Percentiles rank a stretch among this genome's conserved stretches.
phyloP scores from a whole-genome alignment of 139 green algal genomes.

The Axilococcus clingmanii region DNA sequence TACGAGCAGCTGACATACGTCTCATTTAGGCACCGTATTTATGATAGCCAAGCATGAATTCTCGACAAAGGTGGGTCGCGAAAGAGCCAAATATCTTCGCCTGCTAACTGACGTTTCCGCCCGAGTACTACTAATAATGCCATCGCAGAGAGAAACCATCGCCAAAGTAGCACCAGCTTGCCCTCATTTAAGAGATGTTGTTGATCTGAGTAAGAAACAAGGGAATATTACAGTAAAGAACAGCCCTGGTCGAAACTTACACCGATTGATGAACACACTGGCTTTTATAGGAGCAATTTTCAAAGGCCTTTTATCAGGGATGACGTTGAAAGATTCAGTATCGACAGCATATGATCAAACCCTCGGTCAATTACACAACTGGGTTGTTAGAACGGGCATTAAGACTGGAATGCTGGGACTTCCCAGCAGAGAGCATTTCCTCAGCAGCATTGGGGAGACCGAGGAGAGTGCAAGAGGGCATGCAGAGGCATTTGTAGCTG shows the following conservation, averaged over 20 bases:
- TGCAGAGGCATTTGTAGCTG: conserved; percentile 19
- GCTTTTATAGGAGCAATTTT: conserved; percentile 48
- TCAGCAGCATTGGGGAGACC: conserved; percentile 42
- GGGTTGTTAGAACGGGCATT: conserved; percentile 44
- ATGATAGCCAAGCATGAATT: conserved; percentile 31
- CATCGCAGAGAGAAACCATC: conserved; percentile 32
- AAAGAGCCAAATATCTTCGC: background rate
- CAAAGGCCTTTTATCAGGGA: conserved; percentile 26
- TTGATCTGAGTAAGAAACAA: conserved; percentile 20
- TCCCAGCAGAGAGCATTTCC: conserved; percentile 39
- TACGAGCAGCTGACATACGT: background rate
- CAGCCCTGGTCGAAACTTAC: conserved; percentile 48
- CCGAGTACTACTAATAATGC: background rate
- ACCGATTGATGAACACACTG: conserved; percentile 42
- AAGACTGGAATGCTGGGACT: conserved; percentile 51
- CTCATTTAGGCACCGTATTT: conserved; percentile 20
- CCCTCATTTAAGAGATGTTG: conserved; percentile 25
- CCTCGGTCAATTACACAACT: conserved; percentile 42
- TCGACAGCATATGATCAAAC: conserved; percentile 39
- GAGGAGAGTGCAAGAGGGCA: conserved; percentile 25
- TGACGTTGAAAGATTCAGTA: conserved; percentile 17
- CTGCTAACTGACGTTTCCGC: background rate
- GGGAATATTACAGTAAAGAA: conserved; percentile 44
- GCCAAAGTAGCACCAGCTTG: conserved; percentile 2
- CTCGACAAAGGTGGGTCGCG: conserved; percentile 9